phyloP scores from a whole-genome alignment of 2,329 filamentous ascomycete genomes.

The Alternaria sp. region DNA sequence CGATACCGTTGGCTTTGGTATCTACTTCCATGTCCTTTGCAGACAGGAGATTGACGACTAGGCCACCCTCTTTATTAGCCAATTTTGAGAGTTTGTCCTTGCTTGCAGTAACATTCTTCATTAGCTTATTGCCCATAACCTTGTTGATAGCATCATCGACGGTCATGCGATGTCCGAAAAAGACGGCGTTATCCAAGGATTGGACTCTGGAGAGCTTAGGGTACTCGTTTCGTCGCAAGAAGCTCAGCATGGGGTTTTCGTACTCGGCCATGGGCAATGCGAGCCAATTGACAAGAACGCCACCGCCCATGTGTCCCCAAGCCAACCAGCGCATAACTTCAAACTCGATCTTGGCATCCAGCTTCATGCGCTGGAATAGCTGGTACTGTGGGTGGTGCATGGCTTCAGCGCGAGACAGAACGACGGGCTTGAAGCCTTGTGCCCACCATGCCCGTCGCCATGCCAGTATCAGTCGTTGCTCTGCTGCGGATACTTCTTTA shows the following conservation, averaged over 20 bases:
- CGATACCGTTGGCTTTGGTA: constrained; percentile 70
- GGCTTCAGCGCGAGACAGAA: constrained; percentile 81
- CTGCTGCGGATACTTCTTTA: constrained; percentile 71
- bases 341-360: constrained; percentile 54
- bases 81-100: constrained; percentile 66
- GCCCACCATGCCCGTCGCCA: constrained; percentile 98
- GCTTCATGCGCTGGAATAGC: constrained; percentile 65
- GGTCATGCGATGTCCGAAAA: constrained; percentile 70
- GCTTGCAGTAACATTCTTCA: constrained; percentile 66
- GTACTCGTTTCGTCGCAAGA: constrained; percentile 78
- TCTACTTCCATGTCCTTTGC: constrained; percentile 71
- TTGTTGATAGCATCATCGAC: constrained; percentile 56
- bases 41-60: constrained; percentile 65
- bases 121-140: constrained; percentile 56
- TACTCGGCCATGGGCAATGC: constrained; percentile 82
- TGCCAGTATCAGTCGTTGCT: constrained; percentile 79
- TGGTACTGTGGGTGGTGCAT: constrained; percentile 82
- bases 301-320: constrained; percentile 89
- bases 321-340: constrained; percentile 87
- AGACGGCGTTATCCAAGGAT: constrained; percentile 73
- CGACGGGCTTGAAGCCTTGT: constrained; percentile 85
- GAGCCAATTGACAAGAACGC: constrained; percentile 80
- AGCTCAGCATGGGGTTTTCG: constrained; percentile 75
- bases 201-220: constrained; percentile 78
- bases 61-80: constrained; percentile 63